A percentile compares a stretch with the other conserved stretches of the same genome.
Evolutionary conservation across 306 rosid species (phyloP).

Genomic region (Quercus cerris): DNA sequence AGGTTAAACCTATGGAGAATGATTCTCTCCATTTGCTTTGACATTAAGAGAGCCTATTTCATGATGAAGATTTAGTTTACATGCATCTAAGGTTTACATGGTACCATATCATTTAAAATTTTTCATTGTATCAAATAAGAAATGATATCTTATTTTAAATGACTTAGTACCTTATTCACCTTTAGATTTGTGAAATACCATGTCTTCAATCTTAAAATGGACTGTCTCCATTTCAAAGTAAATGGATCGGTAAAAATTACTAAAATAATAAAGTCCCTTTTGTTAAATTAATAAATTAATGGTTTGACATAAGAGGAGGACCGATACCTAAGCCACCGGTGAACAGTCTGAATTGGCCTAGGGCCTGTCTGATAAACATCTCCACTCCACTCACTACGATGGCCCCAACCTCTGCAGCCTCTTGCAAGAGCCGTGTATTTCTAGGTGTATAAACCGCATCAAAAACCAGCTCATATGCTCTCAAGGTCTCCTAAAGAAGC

Average conservation of each 20-base stretch:
- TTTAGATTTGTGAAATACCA: too few relatives aligned
- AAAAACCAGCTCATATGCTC: constrained; percentile 39
- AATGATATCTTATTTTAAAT: too few relatives aligned
- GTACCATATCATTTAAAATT: too few relatives aligned
- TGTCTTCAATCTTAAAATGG: too few relatives aligned
- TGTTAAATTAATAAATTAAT: not conserved
- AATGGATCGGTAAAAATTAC: not conserved
- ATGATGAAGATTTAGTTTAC: too few relatives aligned
- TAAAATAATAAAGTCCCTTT: not conserved
- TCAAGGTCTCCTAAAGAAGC: constrained; percentile 31
- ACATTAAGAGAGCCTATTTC: too few relatives aligned
- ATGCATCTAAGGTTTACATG: too few relatives aligned
- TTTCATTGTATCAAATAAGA: too few relatives aligned
- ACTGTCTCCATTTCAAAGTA: too few relatives aligned
- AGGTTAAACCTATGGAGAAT: too few relatives aligned
- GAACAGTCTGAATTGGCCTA: constrained; percentile 44
- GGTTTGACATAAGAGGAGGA: not conserved
- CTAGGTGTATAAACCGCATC: constrained; percentile 44
- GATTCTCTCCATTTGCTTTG: too few relatives aligned
- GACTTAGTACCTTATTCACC: too few relatives aligned
- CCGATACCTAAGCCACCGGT: constrained; percentile 19
- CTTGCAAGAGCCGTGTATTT: constrained; percentile 40
- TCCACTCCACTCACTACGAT: constrained; percentile 41
- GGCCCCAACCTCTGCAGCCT: constrained; percentile 40
- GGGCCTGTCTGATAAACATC: constrained; percentile 48